Percentiles rank a stretch among this genome's conserved stretches.
Conservation (phyloP, 768 basidiomycete species). For the Rhodocollybia butyracea region DNA sequence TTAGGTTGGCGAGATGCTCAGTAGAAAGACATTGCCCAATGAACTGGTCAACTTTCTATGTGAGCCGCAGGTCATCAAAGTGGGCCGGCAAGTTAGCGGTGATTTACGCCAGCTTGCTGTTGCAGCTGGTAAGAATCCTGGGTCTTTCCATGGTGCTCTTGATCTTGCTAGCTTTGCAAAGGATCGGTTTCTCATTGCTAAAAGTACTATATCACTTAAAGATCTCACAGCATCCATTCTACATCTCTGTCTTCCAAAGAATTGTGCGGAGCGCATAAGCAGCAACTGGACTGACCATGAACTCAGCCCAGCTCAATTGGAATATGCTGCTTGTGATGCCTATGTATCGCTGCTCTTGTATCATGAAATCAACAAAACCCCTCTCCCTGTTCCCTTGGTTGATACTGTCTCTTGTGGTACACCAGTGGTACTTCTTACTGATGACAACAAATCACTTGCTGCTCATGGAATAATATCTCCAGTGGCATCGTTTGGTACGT, state of each 20-base stretch:
- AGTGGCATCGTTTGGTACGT: no score
- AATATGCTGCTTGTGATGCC: conserved; percentile 19
- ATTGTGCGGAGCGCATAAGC: conserved; percentile 17
- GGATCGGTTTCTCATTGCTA: conserved; percentile 14
- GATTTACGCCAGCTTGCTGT: neutral
- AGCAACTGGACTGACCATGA: conserved; percentile 15
- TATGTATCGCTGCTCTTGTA: conserved; percentile 15
- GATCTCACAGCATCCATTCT: conserved; percentile 28
- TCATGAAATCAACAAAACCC: conserved; percentile 9
- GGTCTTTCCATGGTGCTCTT: conserved; percentile 21
- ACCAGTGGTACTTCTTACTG: neutral
- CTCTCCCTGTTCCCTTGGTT: conserved; percentile 2
- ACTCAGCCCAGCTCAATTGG: conserved; percentile 14
- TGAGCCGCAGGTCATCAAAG: neutral
- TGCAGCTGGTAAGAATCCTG: neutral
- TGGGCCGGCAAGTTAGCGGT: neutral
- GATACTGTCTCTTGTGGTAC: neutral
- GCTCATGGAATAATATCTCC: no score
- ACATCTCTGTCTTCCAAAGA: conserved; percentile 15
- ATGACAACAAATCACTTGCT: neutral
- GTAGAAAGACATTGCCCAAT: neutral
- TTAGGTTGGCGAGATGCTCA: neutral
- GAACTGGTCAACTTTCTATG: neutral
- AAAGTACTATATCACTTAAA: conserved; percentile 21
- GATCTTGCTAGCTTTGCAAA: conserved; percentile 28